Conservation (phyloP, 2,329 filamentous ascomycete genomes). For the Graphilbum sp. region DNA sequence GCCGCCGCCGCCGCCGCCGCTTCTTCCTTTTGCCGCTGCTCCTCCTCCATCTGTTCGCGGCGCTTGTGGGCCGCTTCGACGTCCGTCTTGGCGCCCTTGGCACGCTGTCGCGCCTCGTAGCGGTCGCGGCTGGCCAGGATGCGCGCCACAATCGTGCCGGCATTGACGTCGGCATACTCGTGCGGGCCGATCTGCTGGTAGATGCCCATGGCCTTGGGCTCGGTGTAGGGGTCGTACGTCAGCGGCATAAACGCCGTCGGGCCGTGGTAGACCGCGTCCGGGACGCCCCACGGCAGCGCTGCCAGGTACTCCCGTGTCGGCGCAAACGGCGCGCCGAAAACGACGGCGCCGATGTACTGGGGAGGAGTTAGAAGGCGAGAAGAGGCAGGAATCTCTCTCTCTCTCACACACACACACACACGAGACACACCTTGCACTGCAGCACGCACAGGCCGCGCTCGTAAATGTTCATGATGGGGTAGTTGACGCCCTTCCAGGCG, state of each 20-base stretch:
- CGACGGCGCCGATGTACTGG: conserved; percentile 70
- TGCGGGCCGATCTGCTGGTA: conserved; percentile 67
- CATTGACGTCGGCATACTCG: conserved; percentile 74
- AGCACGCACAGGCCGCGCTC: conserved; percentile 90
- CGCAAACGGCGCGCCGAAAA: conserved; percentile 82
- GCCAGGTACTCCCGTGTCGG: conserved; percentile 66
- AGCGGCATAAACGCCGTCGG: conserved; percentile 78
- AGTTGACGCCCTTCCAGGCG: conserved; percentile 91
- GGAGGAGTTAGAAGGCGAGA: conserved; percentile 1
- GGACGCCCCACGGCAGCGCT: conserved; percentile 55
- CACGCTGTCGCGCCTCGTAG: conserved; percentile 82
- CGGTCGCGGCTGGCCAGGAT: conserved; percentile 75
- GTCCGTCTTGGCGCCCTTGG: conserved; percentile 75
- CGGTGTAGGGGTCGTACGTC: conserved; percentile 66
- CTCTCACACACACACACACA: no score
- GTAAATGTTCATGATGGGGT: conserved; percentile 98
- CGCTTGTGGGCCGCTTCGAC: conserved; percentile 51
- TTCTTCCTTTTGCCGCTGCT: conserved; percentile 33
- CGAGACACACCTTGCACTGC: conserved; percentile 67
- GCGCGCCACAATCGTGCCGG: conserved; percentile 75
- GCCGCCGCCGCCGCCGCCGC: conserved; percentile 1
- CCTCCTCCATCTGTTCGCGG: conserved; percentile 45
- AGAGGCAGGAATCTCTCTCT: conserved; percentile 1
- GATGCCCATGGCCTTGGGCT: conserved; percentile 67
- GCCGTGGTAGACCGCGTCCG: conserved; percentile 85